A percentile compares a stretch with the other conserved stretches of the same genome.
These are phyloP conservation scores for Chlorophyllum brunneum DNA, from an alignment of 768 basidiomycete genomes.

Conservation along the genomic window DNA sequence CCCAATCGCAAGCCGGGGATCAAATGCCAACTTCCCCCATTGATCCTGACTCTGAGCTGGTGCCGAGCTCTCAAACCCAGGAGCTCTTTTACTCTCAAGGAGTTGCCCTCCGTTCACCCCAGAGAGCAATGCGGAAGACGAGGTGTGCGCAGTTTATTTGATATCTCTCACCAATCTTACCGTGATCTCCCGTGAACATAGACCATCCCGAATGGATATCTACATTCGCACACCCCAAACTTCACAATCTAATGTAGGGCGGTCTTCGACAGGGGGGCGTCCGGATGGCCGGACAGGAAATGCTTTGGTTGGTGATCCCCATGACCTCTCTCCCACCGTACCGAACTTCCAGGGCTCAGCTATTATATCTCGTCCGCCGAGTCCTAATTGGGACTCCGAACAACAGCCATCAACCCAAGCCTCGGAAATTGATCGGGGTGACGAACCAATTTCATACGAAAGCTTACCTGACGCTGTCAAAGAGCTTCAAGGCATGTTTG, in stretches of 20 bases:
- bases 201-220: neutral
- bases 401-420: neutral
- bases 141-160: constrained; percentile 4
- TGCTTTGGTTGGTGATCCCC: neutral
- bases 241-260: too few relatives aligned
- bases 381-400: neutral
- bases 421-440: constrained; percentile 3
- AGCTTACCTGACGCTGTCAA: constrained; percentile 35
- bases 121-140: neutral
- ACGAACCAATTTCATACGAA: constrained; percentile 14
- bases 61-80: constrained; percentile 47
- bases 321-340: neutral
- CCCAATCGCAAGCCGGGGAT: constrained; percentile 7
- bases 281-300: too few relatives aligned
- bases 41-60: constrained; percentile 20
- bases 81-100: constrained; percentile 20
- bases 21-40: neutral
- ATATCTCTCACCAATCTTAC: neutral
- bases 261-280: too few relatives aligned
- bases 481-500: constrained; percentile 44
- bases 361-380: neutral
- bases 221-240: neutral
- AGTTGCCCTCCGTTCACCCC: neutral
- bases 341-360: neutral
- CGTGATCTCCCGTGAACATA: neutral